phyloP scores from a whole-genome alignment of 23 red algal species.

The Rhodosorus marinus region DNA sequence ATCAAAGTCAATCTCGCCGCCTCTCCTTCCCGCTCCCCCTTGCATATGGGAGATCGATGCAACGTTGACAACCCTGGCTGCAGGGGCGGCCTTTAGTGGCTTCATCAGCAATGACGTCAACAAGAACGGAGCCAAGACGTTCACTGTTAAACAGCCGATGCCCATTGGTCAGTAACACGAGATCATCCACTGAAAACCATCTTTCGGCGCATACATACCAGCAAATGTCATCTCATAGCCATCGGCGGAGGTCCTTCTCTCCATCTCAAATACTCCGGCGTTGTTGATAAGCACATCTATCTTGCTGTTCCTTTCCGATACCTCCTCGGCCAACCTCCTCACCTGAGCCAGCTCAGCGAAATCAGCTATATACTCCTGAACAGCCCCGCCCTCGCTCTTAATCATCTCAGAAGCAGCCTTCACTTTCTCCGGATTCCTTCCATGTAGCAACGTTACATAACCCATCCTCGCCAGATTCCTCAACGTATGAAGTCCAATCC shows the following conservation, averaged over 20 bases:
- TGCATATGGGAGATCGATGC: too few relatives aligned
- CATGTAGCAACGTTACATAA: conserved; percentile 6
- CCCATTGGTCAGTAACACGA: too few relatives aligned
- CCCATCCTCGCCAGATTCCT: conserved; percentile 1
- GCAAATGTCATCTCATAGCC: conserved; percentile 23
- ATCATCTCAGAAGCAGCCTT: not conserved
- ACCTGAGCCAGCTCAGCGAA: conserved; percentile 12
- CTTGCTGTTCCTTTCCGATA: not conserved
- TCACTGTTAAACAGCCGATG: too few relatives aligned
- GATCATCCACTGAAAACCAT: too few relatives aligned
- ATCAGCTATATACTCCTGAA: conserved; percentile 9
- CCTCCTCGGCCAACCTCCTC: not conserved
- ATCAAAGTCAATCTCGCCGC: too few relatives aligned
- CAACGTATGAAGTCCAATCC: conserved; percentile 12
- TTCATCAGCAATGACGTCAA: conserved; percentile 3
- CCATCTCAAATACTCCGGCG: conserved; percentile 16
- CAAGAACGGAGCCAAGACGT: conserved; percentile 14
- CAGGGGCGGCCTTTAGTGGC: conserved; percentile 1
- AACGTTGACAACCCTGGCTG: not conserved
- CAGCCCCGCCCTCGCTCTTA: not conserved
- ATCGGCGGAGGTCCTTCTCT: not conserved
- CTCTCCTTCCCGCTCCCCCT: too few relatives aligned
- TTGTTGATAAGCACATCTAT: conserved; percentile 47
- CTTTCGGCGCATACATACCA: too few relatives aligned
- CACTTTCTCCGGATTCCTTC: conserved; percentile 2